Conservation (phyloP, 129 eudicot species). For the Oenanthe sinensis region DNA sequence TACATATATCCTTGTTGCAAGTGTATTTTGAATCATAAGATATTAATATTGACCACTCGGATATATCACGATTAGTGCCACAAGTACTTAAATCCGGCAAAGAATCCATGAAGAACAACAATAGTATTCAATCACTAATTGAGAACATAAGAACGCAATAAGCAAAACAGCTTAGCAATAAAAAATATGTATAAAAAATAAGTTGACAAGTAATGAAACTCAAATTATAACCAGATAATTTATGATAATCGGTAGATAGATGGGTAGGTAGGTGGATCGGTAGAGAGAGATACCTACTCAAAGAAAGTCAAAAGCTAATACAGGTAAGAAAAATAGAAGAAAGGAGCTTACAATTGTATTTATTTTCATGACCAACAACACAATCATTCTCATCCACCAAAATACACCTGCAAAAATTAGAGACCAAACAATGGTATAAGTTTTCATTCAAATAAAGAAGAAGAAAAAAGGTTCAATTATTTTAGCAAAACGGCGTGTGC, state of each 20-base stretch:
- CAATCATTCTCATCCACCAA: conserved; percentile 79
- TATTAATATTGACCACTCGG: background rate
- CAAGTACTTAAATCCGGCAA: too few relatives aligned
- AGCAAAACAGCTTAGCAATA: background rate
- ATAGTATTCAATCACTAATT: background rate
- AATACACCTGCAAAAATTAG: conserved; percentile 55
- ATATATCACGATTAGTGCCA: too few relatives aligned
- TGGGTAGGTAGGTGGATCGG: too few relatives aligned
- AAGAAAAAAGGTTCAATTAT: background rate
- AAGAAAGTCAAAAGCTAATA: background rate
- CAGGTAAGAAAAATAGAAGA: background rate
- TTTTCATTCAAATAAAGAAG: background rate
- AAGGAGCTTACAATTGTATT: conserved; percentile 66
- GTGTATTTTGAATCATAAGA: background rate
- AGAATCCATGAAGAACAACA: too few relatives aligned
- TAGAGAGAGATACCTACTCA: background rate
- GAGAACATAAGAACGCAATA: background rate
- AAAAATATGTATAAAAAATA: background rate
- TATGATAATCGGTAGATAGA: too few relatives aligned
- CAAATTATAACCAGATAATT: background rate
- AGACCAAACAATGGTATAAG: conserved; percentile 2
- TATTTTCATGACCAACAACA: conserved; percentile 76
- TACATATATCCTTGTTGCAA: background rate
- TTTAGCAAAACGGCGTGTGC: background rate
- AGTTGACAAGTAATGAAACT: background rate